phyloP scores from a whole-genome alignment of 2,329 filamentous ascomycete species.

The Colletotrichum tabaci region DNA sequence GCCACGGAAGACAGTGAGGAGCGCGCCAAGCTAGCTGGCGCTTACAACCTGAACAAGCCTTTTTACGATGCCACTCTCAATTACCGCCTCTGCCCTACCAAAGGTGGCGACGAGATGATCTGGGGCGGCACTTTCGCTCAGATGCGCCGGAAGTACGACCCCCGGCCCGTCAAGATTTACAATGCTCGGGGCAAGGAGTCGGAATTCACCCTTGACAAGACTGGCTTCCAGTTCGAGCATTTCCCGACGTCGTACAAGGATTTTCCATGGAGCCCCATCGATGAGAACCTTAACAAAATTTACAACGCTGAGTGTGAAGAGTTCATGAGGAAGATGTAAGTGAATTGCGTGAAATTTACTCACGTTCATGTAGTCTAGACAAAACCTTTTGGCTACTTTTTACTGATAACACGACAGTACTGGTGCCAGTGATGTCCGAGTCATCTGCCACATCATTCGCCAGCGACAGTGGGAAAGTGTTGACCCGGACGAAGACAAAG shows the following conservation, averaged over 20 bases:
- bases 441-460: conserved; percentile 28
- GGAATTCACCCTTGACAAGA: conserved; percentile 18
- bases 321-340: conserved; percentile 23
- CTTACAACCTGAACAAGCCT: conserved; percentile 5
- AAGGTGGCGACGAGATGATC: conserved; percentile 28
- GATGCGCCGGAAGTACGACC: conserved; percentile 31
- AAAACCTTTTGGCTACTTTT: background rate
- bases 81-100: conserved; percentile 23
- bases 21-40: conserved; percentile 17
- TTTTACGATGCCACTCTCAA: conserved; percentile 13
- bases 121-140: conserved; percentile 33
- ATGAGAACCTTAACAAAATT: conserved; percentile 11
- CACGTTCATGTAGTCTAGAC: too few species aligned
- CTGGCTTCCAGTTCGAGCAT: conserved; percentile 18
- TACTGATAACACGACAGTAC: background rate
- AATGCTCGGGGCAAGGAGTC: conserved; percentile 24
- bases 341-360: too few species aligned
- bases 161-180: background rate
- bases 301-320: conserved; percentile 25
- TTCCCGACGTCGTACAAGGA: conserved; percentile 27
- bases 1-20: conserved; percentile 15
- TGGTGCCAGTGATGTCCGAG: conserved; percentile 2
- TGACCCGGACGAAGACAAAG: conserved; percentile 5
- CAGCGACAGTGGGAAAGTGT: conserved; percentile 14
- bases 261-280: conserved; percentile 25